Evolutionary conservation across 2,329 filamentous ascomycete genomes (phyloP).

Genomic region (Arthrobotrys iridis): DNA sequence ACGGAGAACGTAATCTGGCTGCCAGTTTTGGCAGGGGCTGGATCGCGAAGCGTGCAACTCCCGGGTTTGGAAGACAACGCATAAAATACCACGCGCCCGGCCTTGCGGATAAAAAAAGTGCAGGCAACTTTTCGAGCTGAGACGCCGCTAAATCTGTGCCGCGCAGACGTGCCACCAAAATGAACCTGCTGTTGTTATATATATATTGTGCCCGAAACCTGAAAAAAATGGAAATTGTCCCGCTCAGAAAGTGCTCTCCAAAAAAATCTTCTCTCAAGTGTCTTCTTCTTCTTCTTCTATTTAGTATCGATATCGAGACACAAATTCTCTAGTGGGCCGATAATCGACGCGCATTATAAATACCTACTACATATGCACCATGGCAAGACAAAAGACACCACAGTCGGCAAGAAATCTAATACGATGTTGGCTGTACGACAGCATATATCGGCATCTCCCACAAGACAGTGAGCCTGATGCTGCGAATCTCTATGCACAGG

Average conservation of each 20-base stretch:
- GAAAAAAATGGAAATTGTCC: no score
- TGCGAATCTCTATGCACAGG: not conserved
- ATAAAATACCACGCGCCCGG: not conserved
- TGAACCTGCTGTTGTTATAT: no score
- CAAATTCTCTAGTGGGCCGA: no score
- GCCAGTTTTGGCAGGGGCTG: not conserved
- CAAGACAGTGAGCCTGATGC: not conserved
- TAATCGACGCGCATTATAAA: no score
- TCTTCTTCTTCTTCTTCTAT: no score
- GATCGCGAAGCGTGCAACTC: not conserved
- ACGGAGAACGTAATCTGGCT: slow-evolving; percentile 13
- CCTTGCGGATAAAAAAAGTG: not conserved
- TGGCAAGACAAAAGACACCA: not conserved
- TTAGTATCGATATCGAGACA: no score
- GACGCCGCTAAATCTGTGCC: not conserved
- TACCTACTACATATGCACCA: not conserved
- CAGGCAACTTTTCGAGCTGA: not conserved
- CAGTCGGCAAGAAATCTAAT: not conserved
- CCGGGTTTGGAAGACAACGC: slow-evolving; percentile 8
- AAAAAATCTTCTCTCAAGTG: no score
- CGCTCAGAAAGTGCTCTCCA: no score
- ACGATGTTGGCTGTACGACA: slow-evolving; percentile 22
- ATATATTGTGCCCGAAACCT: no score
- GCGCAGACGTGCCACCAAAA: no score
- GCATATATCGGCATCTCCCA: slow-evolving; percentile 4